Conservation (phyloP, 2,329 filamentous ascomycete species). For the Fusarium drepaniforme region DNA sequence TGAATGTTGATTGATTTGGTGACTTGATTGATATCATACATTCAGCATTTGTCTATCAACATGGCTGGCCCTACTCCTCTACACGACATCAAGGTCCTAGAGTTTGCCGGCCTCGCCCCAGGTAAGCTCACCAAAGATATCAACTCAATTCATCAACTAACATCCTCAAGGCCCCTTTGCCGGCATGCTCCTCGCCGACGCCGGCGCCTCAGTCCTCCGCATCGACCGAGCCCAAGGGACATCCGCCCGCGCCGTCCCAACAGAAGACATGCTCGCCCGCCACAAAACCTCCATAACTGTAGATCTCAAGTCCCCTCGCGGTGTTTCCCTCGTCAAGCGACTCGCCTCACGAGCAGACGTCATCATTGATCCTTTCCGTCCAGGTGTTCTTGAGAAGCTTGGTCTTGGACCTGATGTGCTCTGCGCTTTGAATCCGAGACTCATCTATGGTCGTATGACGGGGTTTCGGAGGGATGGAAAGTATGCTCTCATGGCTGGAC, state of each 20-base stretch:
- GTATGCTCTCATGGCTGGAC: slow-evolving; percentile 89
- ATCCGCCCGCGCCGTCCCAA: slow-evolving; percentile 57
- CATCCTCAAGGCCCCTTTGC: slow-evolving; percentile 79
- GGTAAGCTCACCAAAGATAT: slow-evolving; percentile 53
- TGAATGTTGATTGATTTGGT: neutral
- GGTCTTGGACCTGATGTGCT: slow-evolving; percentile 81
- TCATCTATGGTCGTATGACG: slow-evolving; percentile 89
- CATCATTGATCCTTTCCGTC: slow-evolving; percentile 93
- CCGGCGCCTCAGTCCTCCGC: slow-evolving; percentile 88
- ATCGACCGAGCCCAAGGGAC: slow-evolving; percentile 75
- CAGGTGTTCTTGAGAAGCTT: slow-evolving; percentile 88
- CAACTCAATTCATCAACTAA: neutral
- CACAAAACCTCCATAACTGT: slow-evolving; percentile 85
- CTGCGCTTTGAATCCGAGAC: slow-evolving; percentile 74
- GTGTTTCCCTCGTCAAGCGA: slow-evolving; percentile 73
- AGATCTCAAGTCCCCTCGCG: slow-evolving; percentile 78
- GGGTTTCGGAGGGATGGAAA: slow-evolving; percentile 90
- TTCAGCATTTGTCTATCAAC: neutral
- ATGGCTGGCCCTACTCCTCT: slow-evolving; percentile 53
- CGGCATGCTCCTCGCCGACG: slow-evolving; percentile 89
- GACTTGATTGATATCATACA: neutral
- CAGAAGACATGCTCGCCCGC: slow-evolving; percentile 80
- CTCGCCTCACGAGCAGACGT: slow-evolving; percentile 82
- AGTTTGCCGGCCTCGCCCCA: slow-evolving; percentile 73
- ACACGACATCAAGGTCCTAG: slow-evolving; percentile 67